These are phyloP conservation scores for Phialophora chinensis DNA, from an alignment of 2,329 filamentous ascomycete species.

Conservation along the genomic window DNA sequence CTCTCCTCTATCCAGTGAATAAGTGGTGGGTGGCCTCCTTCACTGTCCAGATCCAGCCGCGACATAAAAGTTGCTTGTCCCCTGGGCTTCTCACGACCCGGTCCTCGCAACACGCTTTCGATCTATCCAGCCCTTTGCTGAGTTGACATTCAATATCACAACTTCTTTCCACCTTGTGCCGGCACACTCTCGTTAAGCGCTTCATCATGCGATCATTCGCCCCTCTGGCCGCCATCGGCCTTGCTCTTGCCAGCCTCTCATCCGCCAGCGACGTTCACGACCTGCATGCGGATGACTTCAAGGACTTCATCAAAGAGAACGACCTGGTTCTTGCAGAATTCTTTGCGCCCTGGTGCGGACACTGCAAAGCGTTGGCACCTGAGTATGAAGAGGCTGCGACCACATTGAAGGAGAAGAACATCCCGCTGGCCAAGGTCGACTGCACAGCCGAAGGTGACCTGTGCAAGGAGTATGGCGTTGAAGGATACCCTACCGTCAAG, in stretches of 20 bases:
- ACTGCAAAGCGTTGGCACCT: slow-evolving; percentile 92
- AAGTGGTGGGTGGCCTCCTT: slow-evolving; percentile 1
- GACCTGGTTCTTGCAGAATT: slow-evolving; percentile 94
- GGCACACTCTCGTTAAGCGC: neutral
- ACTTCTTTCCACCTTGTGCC: slow-evolving; percentile 5
- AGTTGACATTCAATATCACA: slow-evolving; percentile 4
- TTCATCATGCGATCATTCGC: slow-evolving; percentile 37
- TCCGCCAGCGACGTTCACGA: slow-evolving; percentile 77
- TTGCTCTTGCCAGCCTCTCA: slow-evolving; percentile 49
- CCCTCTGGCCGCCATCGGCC: slow-evolving; percentile 43
- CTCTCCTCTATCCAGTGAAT: slow-evolving; percentile 26
- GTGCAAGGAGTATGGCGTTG: slow-evolving; percentile 86
- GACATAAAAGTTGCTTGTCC: slow-evolving; percentile 8
- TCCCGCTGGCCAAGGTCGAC: slow-evolving; percentile 64
- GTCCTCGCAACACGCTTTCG: slow-evolving; percentile 8
- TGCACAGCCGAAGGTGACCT: slow-evolving; percentile 94
- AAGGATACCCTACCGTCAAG: slow-evolving; percentile 98
- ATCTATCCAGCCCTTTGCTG: slow-evolving; percentile 8
- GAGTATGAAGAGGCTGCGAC: slow-evolving; percentile 58
- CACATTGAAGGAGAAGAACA: slow-evolving; percentile 56
- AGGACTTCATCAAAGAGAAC: slow-evolving; percentile 82
- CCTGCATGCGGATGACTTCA: slow-evolving; percentile 85
- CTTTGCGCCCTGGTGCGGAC: slow-evolving; percentile 95
- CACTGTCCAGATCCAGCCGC: slow-evolving; percentile 13
- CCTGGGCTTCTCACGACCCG: neutral